Evolutionary conservation across 2,329 filamentous ascomycete species (phyloP).

Genomic region (Fusarium palustre): DNA sequence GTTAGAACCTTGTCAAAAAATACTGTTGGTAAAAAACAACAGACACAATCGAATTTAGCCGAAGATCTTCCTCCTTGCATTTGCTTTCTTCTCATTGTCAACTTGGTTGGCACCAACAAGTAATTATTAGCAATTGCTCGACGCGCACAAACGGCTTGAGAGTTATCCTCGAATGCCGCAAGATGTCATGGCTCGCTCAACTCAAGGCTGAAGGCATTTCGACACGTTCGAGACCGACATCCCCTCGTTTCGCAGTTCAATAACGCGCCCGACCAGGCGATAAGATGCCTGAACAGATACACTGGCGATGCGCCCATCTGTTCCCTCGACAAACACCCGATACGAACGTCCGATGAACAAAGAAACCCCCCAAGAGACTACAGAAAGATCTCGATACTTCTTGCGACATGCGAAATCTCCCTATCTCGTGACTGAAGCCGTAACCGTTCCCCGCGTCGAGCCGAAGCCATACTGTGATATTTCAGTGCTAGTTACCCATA

Average conservation of each 20-base stretch:
- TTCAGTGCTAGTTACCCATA: not conserved
- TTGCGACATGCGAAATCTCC: not conserved
- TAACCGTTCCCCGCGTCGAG: not conserved
- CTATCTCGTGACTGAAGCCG: not conserved
- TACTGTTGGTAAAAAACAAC: no score
- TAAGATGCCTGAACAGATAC: not conserved
- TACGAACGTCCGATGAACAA: not conserved
- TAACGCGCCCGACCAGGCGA: not conserved
- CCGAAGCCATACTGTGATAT: not conserved
- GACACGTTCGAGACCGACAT: not conserved
- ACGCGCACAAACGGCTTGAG: not conserved
- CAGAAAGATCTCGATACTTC: not conserved
- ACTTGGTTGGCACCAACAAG: not conserved
- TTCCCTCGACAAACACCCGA: not conserved
- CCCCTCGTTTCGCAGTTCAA: fast-evolving
- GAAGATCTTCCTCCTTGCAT: not conserved
- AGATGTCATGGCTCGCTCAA: fast-evolving
- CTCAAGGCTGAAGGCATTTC: fast-evolving
- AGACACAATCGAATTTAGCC: not conserved
- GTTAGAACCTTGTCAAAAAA: no score
- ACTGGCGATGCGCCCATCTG: not conserved
- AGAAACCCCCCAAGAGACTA: not conserved
- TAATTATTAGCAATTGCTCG: not conserved
- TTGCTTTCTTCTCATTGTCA: no score
- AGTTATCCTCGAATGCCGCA: no score